Evolutionary conservation across 495 filamentous ascomycete genomes (phyloP).

Genomic region (Delitschia confertaspora): DNA sequence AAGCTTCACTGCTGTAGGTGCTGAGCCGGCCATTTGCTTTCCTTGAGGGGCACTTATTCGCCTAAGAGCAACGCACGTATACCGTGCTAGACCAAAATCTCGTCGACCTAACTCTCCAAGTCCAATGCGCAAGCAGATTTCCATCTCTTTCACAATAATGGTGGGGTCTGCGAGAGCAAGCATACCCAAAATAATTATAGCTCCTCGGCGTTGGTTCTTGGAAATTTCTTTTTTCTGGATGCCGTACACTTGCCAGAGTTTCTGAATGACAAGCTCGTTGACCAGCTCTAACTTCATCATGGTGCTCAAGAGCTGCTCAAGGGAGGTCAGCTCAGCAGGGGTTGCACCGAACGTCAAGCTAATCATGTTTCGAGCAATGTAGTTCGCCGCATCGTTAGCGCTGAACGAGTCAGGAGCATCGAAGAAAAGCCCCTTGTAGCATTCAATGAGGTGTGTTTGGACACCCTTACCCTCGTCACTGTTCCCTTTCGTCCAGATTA

Average conservation of each 20-base stretch:
- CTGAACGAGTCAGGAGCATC: conserved; percentile 81
- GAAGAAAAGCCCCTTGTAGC: conserved; percentile 92
- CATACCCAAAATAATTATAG: conserved; percentile 97
- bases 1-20: conserved; percentile 60
- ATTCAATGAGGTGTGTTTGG: conserved; percentile 92
- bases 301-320: conserved; percentile 87
- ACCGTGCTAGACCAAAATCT: conserved; percentile 85
- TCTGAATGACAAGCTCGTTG: conserved; percentile 74
- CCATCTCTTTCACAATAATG: conserved; percentile 87
- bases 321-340: conserved; percentile 84
- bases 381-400: conserved; percentile 87
- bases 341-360: conserved; percentile 92
- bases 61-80: conserved; percentile 84
- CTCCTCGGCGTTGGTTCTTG: conserved; percentile 77
- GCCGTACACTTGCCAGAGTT: conserved; percentile 96
- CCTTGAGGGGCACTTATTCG: conserved; percentile 69
- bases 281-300: conserved; percentile 95
- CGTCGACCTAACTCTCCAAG: conserved; percentile 68
- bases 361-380: conserved; percentile 97
- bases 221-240: conserved; percentile 90
- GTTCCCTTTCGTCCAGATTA: conserved; percentile 99
- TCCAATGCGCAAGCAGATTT: conserved; percentile 84
- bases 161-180: conserved; percentile 85
- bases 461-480: conserved; percentile 98
- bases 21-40: conserved; percentile 41